Percentiles rank a stretch among this genome's conserved stretches.
These are phyloP conservation scores for Stephania japonica DNA, from an alignment of 164 flowering plant species.

Conservation along the genomic window DNA sequence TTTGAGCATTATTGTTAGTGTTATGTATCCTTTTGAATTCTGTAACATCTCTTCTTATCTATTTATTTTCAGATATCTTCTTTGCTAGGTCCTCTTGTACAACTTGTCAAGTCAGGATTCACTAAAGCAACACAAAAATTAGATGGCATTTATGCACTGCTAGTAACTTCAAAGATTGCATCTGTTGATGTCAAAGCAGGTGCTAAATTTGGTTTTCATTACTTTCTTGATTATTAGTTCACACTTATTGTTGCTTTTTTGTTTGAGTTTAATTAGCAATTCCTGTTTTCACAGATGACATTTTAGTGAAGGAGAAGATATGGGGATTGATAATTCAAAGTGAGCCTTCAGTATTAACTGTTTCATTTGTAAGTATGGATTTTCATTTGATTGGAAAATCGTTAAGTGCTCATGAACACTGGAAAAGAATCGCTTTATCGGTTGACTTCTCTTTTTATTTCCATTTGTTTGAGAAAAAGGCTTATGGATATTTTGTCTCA, in stretches of 20 bases:
- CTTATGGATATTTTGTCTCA: too few species aligned
- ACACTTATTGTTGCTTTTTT: not conserved
- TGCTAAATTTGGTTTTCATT: conserved; percentile 11
- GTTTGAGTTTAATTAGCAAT: not conserved
- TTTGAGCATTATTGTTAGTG: not conserved
- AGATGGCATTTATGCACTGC: conserved; percentile 89
- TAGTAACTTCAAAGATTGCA: conserved; percentile 59
- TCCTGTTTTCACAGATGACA: conserved; percentile 52
- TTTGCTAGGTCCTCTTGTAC: conserved; percentile 71
- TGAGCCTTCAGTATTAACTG: conserved; percentile 73
- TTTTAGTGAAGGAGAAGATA: conserved; percentile 69
- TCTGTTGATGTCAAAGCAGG: conserved; percentile 85
- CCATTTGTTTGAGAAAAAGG: not conserved
- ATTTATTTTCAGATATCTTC: conserved; percentile 51
- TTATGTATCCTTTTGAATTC: conserved; percentile 4
- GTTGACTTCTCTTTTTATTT: not conserved
- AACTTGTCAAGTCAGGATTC: conserved; percentile 85
- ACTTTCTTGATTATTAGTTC: not conserved
- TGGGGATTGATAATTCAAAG: conserved; percentile 80
- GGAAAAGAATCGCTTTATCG: not conserved
- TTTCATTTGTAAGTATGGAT: conserved; percentile 50
- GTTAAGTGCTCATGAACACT: not conserved
- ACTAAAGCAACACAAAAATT: conserved; percentile 83
- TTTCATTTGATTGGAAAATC: not conserved
- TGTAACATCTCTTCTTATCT: not conserved